Evolutionary conservation across 2,329 filamentous ascomycete species (phyloP).

Genomic region (Hypoxylon sp.): DNA sequence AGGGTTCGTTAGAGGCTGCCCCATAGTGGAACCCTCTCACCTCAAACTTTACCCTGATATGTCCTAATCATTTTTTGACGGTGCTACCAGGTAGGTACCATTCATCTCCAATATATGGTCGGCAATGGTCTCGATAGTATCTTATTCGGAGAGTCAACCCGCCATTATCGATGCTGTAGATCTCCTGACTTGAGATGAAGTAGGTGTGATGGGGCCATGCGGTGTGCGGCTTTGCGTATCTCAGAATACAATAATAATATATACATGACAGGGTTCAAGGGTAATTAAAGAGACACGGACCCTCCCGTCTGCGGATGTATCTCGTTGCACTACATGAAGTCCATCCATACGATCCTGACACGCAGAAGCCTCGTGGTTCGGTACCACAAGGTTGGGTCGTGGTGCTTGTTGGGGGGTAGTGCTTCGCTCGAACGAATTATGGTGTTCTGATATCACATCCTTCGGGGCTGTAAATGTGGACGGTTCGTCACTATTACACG

Average conservation of each 20-base stretch:
- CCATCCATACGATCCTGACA: slow-evolving; percentile 22
- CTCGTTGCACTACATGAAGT: slow-evolving; percentile 35
- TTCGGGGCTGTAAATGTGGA: slow-evolving; percentile 1
- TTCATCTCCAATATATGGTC: not conserved
- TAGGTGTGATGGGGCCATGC: slow-evolving; percentile 33
- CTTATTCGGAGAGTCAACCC: not conserved
- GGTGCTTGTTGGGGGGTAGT: slow-evolving; percentile 5
- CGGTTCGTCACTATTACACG: not conserved
- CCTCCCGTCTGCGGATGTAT: slow-evolving; percentile 32
- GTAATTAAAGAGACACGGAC: slow-evolving; percentile 35
- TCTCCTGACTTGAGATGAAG: slow-evolving; percentile 10
- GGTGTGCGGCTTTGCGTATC: slow-evolving; percentile 22
- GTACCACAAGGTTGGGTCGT: slow-evolving; percentile 25
- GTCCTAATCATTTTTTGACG: not conserved
- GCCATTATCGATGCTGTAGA: not conserved
- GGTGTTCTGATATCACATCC: slow-evolving; percentile 5
- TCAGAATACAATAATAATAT: slow-evolving; percentile 26
- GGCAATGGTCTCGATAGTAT: not conserved
- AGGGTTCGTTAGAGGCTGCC: not conserved
- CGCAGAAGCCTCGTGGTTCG: slow-evolving; percentile 39
- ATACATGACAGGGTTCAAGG: slow-evolving; percentile 36
- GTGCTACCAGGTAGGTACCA: not conserved
- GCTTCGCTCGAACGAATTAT: slow-evolving; percentile 3
- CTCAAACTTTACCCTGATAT: not conserved
- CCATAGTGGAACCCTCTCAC: not conserved